Percentiles rank a stretch among this genome's conserved stretches.
These are phyloP conservation scores for Luvunga scandens DNA, from an alignment of 345 rosid species.

Conservation along the genomic window DNA sequence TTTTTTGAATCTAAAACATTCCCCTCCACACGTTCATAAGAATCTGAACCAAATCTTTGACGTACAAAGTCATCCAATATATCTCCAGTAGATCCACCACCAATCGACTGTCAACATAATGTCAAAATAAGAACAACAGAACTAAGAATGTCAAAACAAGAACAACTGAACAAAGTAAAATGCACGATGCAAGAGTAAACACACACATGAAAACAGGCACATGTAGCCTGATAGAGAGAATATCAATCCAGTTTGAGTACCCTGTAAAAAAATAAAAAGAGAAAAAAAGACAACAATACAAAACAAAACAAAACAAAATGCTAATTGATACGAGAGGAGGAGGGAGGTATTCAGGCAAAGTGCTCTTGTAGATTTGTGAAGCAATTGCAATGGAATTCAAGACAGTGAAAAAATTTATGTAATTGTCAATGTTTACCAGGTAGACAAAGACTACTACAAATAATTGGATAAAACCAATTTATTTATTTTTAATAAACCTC, in stretches of 20 bases:
- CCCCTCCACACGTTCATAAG: constrained; percentile 76
- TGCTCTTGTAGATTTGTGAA: not conserved
- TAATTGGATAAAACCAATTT: not conserved
- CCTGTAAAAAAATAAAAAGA: no score
- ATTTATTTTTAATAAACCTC: not conserved
- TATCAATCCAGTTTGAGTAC: not conserved
- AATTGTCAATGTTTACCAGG: not conserved
- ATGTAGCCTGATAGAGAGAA: not conserved
- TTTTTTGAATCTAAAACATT: constrained; percentile 41
- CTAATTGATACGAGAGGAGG: not conserved
- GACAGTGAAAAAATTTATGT: not conserved
- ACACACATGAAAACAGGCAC: not conserved
- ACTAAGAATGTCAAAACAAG: constrained; percentile 6
- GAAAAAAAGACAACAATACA: no score
- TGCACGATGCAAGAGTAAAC: not conserved
- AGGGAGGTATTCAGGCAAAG: not conserved
- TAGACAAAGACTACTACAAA: not conserved
- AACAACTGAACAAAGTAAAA: constrained; percentile 4
- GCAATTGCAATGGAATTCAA: not conserved
- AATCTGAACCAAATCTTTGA: constrained; percentile 69
- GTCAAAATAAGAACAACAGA: constrained; percentile 9
- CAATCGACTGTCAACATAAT: constrained; percentile 46
- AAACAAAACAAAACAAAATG: not conserved
- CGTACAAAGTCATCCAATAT: constrained; percentile 79
- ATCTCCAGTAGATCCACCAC: constrained; percentile 63